phyloP scores from a whole-genome alignment of 257 asterid species.

The Marsdenia floribunda region DNA sequence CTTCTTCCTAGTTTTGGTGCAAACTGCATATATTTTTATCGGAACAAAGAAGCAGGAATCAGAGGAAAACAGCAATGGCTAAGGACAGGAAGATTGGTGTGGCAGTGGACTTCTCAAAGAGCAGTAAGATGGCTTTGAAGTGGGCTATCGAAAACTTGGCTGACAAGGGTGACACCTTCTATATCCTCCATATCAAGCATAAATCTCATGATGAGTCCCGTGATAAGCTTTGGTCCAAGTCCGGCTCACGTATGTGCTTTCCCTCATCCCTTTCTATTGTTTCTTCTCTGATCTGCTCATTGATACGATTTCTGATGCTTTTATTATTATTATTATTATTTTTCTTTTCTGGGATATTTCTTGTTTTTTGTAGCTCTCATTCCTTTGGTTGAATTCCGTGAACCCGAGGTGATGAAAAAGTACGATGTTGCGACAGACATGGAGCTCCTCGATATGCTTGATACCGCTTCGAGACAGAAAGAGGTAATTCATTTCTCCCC shows the following conservation, averaged over 20 bases:
- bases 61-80: constrained; percentile 33
- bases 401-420: constrained; percentile 61
- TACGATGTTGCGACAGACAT: constrained; percentile 52
- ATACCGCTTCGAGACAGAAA: constrained; percentile 76
- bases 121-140: constrained; percentile 68
- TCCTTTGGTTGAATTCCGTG: constrained; percentile 76
- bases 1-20: neutral
- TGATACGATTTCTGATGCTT: neutral
- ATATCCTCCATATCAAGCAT: constrained; percentile 50
- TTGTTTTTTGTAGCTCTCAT: constrained; percentile 50
- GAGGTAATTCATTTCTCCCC: constrained; percentile 41
- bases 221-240: constrained; percentile 42
- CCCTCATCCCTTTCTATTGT: neutral
- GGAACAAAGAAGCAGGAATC: neutral
- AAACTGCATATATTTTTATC: too few species aligned
- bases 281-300: neutral
- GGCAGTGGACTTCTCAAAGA: constrained; percentile 86
- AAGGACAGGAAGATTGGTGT: constrained; percentile 76
- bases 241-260: constrained; percentile 62
- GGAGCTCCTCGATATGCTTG: constrained; percentile 79
- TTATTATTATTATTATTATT: too few species aligned
- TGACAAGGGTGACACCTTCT: constrained; percentile 62
- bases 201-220: constrained; percentile 34
- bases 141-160: constrained; percentile 88
- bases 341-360: too few species aligned